phyloP scores from a whole-genome alignment of 1,284 basidiomycete species.

The Flammula alnicola region DNA sequence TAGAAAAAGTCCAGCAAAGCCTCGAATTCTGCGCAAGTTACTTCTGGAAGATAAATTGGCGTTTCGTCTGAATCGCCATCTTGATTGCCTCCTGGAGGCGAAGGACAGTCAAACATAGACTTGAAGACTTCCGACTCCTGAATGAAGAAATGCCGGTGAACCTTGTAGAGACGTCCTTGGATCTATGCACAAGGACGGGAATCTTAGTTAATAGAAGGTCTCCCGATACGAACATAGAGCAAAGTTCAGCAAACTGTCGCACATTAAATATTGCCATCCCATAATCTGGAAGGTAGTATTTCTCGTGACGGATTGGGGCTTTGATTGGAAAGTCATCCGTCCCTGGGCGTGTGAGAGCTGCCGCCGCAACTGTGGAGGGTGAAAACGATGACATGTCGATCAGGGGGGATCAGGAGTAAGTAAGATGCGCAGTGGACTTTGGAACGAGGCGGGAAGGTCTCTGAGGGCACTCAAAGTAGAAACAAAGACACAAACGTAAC shows the following conservation, averaged over 20 bases:
- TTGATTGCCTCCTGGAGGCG: not conserved
- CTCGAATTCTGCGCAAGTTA: constrained; percentile 7
- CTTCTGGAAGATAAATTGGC: constrained; percentile 6
- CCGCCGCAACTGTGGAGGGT: no score
- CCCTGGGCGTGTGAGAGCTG: no score
- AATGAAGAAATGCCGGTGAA: constrained; percentile 10
- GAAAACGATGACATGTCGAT: no score
- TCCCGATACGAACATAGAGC: not conserved
- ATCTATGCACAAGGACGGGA: not conserved
- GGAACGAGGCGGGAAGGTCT: no score
- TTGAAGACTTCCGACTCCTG: constrained; percentile 7
- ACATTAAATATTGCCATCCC: constrained; percentile 9
- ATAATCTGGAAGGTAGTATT: constrained; percentile 4
- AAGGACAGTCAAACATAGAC: constrained; percentile 4
- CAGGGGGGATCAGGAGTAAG: no score
- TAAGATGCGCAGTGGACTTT: no score
- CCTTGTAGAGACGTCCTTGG: constrained; percentile 5
- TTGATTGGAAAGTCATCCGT: no score
- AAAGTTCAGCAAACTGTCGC: not conserved
- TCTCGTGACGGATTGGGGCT: not conserved
- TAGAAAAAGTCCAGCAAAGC: constrained; percentile 9
- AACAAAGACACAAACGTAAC: no score
- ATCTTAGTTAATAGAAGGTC: not conserved
- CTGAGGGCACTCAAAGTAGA: no score
- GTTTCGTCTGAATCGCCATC: constrained; percentile 4